These are phyloP conservation scores for Mycena albidolilacea DNA, from an alignment of 768 basidiomycete genomes.

Conservation along the genomic window DNA sequence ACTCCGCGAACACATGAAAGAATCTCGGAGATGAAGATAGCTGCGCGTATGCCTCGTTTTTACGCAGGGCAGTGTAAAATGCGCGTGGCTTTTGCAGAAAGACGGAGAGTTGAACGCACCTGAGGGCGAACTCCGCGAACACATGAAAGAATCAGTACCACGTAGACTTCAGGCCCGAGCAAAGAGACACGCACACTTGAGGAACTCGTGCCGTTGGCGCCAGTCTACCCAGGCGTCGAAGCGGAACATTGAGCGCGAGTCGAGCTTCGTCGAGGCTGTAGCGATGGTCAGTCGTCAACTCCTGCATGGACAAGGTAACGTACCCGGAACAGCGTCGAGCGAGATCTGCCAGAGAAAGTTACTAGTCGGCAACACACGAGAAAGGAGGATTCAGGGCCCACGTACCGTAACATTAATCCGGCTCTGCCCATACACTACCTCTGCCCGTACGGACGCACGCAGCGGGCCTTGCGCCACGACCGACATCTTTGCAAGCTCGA, in stretches of 20 bases:
- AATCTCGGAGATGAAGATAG: too few species aligned
- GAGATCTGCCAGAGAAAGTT: constrained; percentile 70
- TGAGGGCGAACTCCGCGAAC: too few species aligned
- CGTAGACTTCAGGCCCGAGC: not conserved
- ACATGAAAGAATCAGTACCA: too few species aligned
- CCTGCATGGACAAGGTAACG: constrained; percentile 7
- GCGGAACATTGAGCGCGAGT: constrained; percentile 83
- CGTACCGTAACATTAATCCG: constrained; percentile 79
- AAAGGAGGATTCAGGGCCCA: constrained; percentile 18
- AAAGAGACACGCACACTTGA: constrained; percentile 78
- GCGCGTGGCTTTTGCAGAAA: too few species aligned
- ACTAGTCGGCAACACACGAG: not conserved
- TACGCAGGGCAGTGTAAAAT: too few species aligned
- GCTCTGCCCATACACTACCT: constrained; percentile 83
- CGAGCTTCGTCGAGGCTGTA: constrained; percentile 68
- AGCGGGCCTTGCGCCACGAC: constrained; percentile 87
- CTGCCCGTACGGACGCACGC: constrained; percentile 78
- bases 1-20: too few species aligned
- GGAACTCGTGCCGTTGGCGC: constrained; percentile 90
- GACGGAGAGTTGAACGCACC: too few species aligned
- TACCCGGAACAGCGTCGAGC: constrained; percentile 85
- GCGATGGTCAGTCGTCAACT: not conserved
- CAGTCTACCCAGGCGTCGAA: constrained; percentile 92
- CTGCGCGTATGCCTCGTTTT: too few species aligned
- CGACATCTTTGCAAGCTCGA: constrained; percentile 79